Conservation (phyloP, 1,139 yeast genomes). For the Taiozyma sp. region DNA sequence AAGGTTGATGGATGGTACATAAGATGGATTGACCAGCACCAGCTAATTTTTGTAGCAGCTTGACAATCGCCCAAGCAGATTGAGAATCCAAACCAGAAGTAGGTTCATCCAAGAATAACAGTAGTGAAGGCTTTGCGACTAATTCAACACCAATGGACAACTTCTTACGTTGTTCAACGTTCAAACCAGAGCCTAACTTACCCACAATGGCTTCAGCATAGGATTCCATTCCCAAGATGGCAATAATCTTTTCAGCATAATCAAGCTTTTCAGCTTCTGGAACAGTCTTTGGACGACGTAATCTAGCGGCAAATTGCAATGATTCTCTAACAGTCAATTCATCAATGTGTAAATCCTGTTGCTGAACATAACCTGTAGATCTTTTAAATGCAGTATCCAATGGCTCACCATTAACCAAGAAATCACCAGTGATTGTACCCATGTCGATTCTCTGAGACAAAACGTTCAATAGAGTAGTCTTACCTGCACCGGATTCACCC, state of each 20-base stretch:
- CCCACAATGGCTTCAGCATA: slow-evolving; percentile 75
- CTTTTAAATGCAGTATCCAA: slow-evolving; percentile 41
- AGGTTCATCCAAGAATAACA: slow-evolving; percentile 72
- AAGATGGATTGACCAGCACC: slow-evolving; percentile 59
- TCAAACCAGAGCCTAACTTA: slow-evolving; percentile 52
- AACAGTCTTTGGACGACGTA: slow-evolving; percentile 53
- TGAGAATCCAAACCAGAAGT: slow-evolving; percentile 86
- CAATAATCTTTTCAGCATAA: slow-evolving; percentile 61
- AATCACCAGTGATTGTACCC: slow-evolving; percentile 52
- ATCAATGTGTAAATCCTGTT: slow-evolving; percentile 49
- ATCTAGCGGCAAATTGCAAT: slow-evolving; percentile 56
- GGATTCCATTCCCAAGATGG: slow-evolving; percentile 56
- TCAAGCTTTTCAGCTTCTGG: slow-evolving; percentile 52
- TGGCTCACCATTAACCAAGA: slow-evolving; percentile 47
- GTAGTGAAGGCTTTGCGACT: slow-evolving; percentile 66
- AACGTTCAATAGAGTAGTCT: slow-evolving; percentile 57
- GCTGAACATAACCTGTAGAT: slow-evolving; percentile 54
- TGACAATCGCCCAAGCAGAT: slow-evolving; percentile 59
- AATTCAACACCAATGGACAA: slow-evolving; percentile 76
- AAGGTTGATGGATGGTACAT: slow-evolving; percentile 83
- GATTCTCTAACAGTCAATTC: slow-evolving; percentile 72
- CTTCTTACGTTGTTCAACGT: slow-evolving; percentile 68
- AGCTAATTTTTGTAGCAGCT: slow-evolving; percentile 55
- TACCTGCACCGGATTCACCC: slow-evolving; percentile 78
- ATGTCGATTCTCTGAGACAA: slow-evolving; percentile 50